Base-by-base conservation (phyloP, 1,284 basidiomycete species). In the Ganoderma leucocontextum region DNA sequence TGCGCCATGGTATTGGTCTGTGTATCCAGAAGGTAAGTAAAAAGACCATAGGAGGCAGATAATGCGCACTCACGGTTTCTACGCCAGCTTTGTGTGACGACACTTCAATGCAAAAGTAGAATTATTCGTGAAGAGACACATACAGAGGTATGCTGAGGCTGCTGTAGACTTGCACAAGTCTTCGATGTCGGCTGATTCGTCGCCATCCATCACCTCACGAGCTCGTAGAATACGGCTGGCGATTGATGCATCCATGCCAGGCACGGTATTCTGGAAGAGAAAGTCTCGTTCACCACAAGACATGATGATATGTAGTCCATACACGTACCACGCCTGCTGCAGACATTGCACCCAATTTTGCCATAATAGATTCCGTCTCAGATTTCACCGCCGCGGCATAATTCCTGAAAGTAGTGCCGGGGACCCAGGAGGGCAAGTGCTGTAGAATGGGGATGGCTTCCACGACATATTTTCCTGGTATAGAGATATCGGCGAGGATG, bases 401-500 rank as follows among this genome's bases (percentile, higher is more conserved):
- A 1, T 36, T 39, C 35, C 64, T 68, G 52, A 76, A 76, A 15
- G 61, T 67, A 6, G 73, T 67, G 2, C 76, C 75, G 15, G 75
- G 76, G 39, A 78, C 64, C 75, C 77, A 77, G 15, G 57, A 41
- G 4, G 76, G 75, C 17, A 76, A 62, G 47, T 70, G 52, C 36
- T 65, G 65, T 47, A 76, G 70, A 67, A 62, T 17, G 8, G 19
- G 41, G n/a, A 62, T 19, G 49, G 59, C 15, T 44, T 62, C 55
- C 19, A 66, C 60, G 33, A 55, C 55, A 15, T 65, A 71, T 12
- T 58, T 53, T 6, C 70, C 70, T 1, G 70, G 70, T 19, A 64
- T 29, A 0, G 59, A 22, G 7, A 68, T 33, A 15, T 38, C 62
- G 39, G 63, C 64, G 5, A 52, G 29, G 7, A 68, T 39, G 10